Conservation (phyloP, 768 basidiomycete species). For the Boletus edulis region DNA sequence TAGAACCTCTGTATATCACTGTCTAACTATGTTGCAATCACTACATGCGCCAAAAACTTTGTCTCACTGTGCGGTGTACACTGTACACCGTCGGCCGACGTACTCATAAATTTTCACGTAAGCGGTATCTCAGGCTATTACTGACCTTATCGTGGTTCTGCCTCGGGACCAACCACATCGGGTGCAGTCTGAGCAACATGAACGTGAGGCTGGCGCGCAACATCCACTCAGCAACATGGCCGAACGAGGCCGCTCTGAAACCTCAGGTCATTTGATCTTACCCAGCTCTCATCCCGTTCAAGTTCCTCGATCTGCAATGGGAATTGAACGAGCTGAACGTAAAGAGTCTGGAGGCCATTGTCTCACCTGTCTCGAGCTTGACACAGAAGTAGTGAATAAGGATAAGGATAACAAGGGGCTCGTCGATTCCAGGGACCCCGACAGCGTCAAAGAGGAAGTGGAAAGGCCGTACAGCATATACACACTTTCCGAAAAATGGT, state of each 20-base stretch:
- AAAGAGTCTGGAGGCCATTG: background rate
- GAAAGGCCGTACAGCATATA: slow-evolving; percentile 46
- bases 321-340: background rate
- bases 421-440: background rate
- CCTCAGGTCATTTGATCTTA: background rate
- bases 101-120: background rate
- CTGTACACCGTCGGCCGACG: background rate
- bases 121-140: background rate
- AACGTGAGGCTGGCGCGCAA: too few species aligned
- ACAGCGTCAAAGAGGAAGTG: background rate
- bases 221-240: too few species aligned
- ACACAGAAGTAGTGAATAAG: background rate
- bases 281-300: background rate
- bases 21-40: too few species aligned
- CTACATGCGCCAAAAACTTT: too few species aligned
- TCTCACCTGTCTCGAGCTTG: background rate
- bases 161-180: too few species aligned
- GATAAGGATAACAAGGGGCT: background rate
- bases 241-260: too few species aligned
- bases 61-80: too few species aligned
- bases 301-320: too few species aligned
- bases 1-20: too few species aligned
- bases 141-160: too few species aligned
- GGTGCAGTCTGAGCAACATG: background rate
- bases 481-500: slow-evolving; percentile 60